phyloP scores from a whole-genome alignment of 441 rosid species.

The Pelargonium citronellum region DNA sequence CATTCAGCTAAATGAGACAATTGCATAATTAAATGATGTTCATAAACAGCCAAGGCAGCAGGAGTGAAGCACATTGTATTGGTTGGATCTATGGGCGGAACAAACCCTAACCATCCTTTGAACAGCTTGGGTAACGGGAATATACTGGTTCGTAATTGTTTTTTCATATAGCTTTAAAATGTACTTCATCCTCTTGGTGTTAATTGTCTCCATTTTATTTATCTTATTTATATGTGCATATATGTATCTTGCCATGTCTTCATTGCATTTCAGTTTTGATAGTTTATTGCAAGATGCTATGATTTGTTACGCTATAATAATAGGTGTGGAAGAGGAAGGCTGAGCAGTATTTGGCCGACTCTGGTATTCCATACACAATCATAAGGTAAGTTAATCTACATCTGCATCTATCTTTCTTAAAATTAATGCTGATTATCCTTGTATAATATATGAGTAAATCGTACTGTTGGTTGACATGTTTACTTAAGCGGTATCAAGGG shows the following conservation, averaged over 20 bases:
- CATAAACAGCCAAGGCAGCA: too few relatives aligned
- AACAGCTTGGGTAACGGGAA: slow-evolving; percentile 92
- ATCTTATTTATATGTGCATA: background rate
- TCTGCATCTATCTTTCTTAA: background rate
- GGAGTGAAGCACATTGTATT: slow-evolving; percentile 50
- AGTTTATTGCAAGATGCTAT: background rate
- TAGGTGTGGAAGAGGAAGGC: slow-evolving; percentile 99
- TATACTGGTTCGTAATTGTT: slow-evolving; percentile 56
- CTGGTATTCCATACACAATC: slow-evolving; percentile 88
- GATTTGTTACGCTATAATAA: slow-evolving; percentile 22
- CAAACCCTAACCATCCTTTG: slow-evolving; percentile 67
- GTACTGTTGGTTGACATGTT: background rate
- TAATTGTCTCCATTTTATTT: background rate
- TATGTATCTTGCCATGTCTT: background rate
- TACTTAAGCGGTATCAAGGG: background rate
- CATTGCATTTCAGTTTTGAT: background rate
- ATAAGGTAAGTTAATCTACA: slow-evolving; percentile 45
- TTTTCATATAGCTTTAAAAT: background rate
- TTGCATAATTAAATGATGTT: too few relatives aligned
- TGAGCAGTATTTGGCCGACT: slow-evolving; percentile 91
- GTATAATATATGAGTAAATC: too few relatives aligned
- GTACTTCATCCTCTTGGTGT: slow-evolving; percentile 4
- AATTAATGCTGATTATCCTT: too few relatives aligned
- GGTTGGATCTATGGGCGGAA: slow-evolving; percentile 98
- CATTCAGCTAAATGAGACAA: background rate